Base-by-base conservation (phyloP, 2,329 filamentous ascomycete genomes). In the Ophiobolus disseminans region DNA sequence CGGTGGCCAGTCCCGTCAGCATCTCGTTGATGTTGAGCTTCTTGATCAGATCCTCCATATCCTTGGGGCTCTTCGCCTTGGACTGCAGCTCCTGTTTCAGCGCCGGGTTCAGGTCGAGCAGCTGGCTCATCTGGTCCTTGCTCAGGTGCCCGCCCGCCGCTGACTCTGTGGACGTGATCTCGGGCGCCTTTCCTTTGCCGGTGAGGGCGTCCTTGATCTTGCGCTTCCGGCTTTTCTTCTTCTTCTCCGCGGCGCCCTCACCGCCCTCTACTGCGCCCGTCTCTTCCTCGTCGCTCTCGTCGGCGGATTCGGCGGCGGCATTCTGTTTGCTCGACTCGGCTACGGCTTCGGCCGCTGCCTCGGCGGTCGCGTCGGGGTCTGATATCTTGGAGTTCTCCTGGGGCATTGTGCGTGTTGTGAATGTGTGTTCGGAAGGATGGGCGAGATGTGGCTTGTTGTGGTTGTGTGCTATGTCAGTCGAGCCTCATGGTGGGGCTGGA, bases 1-100 rank as follows among this genome's bases (percentile, higher is more conserved):
- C 86, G 6, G 90, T 80, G 13, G 91, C 88, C 65, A 90, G 74
- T 0, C 88, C 87, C 1, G 88, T 89, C 82, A 90, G 84, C 67
- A 90, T 84, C 55, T 90, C 86, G 68, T 86, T 82, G 45, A 90
- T 76, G 57, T 81, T 86, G 68, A 90, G 78, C 61, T 82, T 82
- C 74, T 83, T 83, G 56, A 86, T 67, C 57, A 80, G 66, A 37
- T 84, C 76, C 39, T 79, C 73, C 16, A 73, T 46, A 9, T 66
- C 63, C 22, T 57, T 55, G 43, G 55, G 63, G 36, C 60, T 63
- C 21, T 61, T 68, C 14, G 53, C 50, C 52, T 63, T 71, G 51
- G 65, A 58, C 30, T 64, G 37, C 30, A 75, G 58, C 46, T 75
- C 70, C 14, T 68, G 62, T 51, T 70, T 72, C 20, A 75, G 65